Evolutionary conservation across 2,329 filamentous ascomycete species (phyloP).

Genomic region (Fusarium robinianum): DNA sequence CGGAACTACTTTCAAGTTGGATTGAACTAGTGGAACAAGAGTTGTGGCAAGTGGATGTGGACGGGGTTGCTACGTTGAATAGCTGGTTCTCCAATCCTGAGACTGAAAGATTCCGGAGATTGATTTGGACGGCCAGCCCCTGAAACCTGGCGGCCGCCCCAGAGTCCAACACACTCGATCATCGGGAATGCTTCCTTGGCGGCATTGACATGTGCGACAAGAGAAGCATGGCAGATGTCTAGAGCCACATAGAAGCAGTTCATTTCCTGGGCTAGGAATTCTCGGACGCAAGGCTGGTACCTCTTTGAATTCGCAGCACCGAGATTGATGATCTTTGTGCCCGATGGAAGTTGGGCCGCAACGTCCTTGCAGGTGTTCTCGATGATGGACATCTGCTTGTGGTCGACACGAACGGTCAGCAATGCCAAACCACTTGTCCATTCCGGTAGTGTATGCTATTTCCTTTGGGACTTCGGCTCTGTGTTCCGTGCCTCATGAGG

Average conservation of each 20-base stretch:
- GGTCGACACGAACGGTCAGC: constrained; percentile 26
- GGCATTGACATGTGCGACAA: constrained; percentile 13
- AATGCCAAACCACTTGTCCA: constrained; percentile 27
- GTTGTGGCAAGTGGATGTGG: too few species aligned
- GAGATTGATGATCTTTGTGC: constrained; percentile 23
- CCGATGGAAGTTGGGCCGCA: constrained; percentile 11
- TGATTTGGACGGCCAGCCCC: too few species aligned
- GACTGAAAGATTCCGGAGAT: too few species aligned
- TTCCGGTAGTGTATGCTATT: constrained; percentile 26
- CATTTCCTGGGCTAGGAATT: constrained; percentile 23
- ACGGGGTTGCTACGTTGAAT: too few species aligned
- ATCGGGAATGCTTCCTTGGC: constrained; percentile 16
- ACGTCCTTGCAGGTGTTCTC: constrained; percentile 17
- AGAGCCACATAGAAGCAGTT: constrained; percentile 23
- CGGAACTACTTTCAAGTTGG: too few species aligned
- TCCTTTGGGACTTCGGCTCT: constrained; percentile 32
- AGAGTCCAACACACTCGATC: constrained; percentile 20
- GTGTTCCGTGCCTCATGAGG: too few species aligned
- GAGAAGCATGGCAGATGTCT: constrained; percentile 14
- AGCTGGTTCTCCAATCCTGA: too few species aligned
- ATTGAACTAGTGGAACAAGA: too few species aligned
- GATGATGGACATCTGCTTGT: constrained; percentile 21
- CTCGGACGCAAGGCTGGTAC: constrained; percentile 26
- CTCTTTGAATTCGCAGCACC: constrained; percentile 30
- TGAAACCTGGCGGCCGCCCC: constrained; percentile 30